Base-by-base conservation (phyloP, 306 rosid species). In the Clitoria ternatea region DNA sequence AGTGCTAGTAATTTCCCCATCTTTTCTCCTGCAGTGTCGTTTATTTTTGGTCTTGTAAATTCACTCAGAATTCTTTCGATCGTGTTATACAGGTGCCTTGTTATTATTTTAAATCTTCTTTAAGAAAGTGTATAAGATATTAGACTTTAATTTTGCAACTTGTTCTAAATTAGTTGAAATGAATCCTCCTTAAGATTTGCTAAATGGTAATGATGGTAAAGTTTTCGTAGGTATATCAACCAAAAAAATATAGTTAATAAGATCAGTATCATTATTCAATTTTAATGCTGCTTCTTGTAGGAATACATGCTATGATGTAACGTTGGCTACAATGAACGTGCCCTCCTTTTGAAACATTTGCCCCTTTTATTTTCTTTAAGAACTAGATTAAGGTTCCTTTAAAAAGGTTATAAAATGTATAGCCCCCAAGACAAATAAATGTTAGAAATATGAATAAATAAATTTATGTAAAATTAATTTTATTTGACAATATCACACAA, bases 1-100 rank as follows among this genome's bases (percentile, higher is more conserved):
- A 92, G 76, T 12, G 82, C 80, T 2, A 89, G 19, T 45, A 89
- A 1, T 75, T 82, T 92, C 66, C 94, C 97, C 27, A 64, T 49
- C 76, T 79, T 92, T 74, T 82, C 91, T 27, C 97, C 97, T 88
- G 86, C 70, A 65, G 49, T 52, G 50, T 47, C 39, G 14, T 50
- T 48, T 42, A 1, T 30, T 4, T 26, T 47, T 27, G 60, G 1
- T 33, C 63, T 11, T 23, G 32, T 74, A 2, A 74, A 13, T 52
- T 27, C 14, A 18, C 14, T 39, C 27, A 61, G 0, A 8, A 13
- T 20, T 35, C 9, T 68, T 50, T 68, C 3, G 47, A n/a, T n/a
- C 45, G 19, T 35, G 10, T 33, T 1, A 35, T 17, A 4, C 19
- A 5, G 24, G 17, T 35, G 27, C 10, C 10, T 18, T 36, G 11